phyloP scores from a whole-genome alignment of 768 basidiomycete genomes.

The Exsudoporus frostii region DNA sequence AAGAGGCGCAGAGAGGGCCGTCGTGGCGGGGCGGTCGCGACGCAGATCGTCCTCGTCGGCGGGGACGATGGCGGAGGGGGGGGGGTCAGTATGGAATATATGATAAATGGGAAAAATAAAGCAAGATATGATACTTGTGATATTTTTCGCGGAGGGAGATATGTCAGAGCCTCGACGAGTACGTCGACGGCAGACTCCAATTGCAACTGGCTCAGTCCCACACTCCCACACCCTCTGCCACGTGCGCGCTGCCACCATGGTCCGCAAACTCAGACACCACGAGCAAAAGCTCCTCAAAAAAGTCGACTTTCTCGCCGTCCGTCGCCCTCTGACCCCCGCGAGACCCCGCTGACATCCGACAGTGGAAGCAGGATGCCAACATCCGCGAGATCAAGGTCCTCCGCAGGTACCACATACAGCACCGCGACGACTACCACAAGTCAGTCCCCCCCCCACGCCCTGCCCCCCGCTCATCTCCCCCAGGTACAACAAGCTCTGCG shows the following conservation, averaged over 20 bases:
- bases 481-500: slow-evolving; percentile 94
- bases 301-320: slow-evolving; percentile 92
- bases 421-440: slow-evolving; percentile 94
- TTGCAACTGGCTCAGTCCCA: slow-evolving; percentile 18
- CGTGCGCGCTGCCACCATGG: slow-evolving; percentile 43
- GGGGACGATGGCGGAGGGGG: neutral
- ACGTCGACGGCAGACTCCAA: slow-evolving; percentile 31
- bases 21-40: slow-evolving; percentile 12
- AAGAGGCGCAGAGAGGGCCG: slow-evolving; percentile 4
- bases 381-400: slow-evolving; percentile 90
- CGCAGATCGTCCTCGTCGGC: slow-evolving; percentile 15
- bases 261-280: slow-evolving; percentile 93
- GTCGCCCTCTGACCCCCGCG: slow-evolving; percentile 23
- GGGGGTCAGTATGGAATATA: slow-evolving; percentile 5
- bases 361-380: slow-evolving; percentile 98
- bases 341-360: too few relatives aligned
- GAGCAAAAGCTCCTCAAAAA: slow-evolving; percentile 94
- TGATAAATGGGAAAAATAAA: slow-evolving; percentile 16
- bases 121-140: slow-evolving; percentile 26
- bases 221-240: slow-evolving; percentile 31
- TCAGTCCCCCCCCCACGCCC: slow-evolving; percentile 25
- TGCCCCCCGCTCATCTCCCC: slow-evolving; percentile 1
- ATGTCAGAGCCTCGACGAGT: slow-evolving; percentile 27
- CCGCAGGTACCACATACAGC: slow-evolving; percentile 92
- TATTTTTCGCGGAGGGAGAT: slow-evolving; percentile 27